Evolutionary conservation across 768 basidiomycete species (phyloP).

Genomic region (Symmetrospora coprosmae): DNA sequence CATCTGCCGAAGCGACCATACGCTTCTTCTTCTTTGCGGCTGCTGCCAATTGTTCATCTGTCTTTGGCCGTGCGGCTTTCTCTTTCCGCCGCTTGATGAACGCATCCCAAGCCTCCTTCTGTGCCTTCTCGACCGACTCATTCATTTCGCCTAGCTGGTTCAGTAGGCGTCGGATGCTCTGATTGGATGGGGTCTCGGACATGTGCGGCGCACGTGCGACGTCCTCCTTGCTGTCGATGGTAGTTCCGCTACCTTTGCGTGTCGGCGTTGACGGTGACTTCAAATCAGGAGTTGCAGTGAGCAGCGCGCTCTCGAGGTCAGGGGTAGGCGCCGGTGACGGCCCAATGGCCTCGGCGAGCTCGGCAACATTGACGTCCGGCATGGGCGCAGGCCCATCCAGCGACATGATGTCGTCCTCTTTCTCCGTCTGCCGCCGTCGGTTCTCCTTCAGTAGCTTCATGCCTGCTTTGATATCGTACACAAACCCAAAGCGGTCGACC

Average conservation of each 20-base stretch:
- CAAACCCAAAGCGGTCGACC: slow-evolving; percentile 76
- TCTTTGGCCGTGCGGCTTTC: slow-evolving; percentile 40
- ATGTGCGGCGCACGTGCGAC: neutral
- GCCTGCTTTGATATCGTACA: slow-evolving; percentile 76
- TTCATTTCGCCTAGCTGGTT: slow-evolving; percentile 28
- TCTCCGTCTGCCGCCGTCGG: slow-evolving; percentile 17
- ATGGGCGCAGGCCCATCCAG: slow-evolving; percentile 57
- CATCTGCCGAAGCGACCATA: slow-evolving; percentile 22
- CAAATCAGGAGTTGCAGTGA: neutral
- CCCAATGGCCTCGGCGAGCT: slow-evolving; percentile 38
- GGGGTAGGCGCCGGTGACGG: slow-evolving; percentile 21
- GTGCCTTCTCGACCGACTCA: slow-evolving; percentile 46
- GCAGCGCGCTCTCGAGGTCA: slow-evolving; percentile 13
- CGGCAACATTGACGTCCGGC: slow-evolving; percentile 75
- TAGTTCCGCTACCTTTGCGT: neutral
- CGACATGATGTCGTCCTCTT: neutral
- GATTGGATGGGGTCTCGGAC: slow-evolving; percentile 18
- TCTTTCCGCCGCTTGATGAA: slow-evolving; percentile 53
- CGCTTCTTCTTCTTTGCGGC: slow-evolving; percentile 30
- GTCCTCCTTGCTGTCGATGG: too few relatives aligned
- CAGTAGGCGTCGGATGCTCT: slow-evolving; percentile 30
- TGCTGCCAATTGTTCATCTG: slow-evolving; percentile 33
- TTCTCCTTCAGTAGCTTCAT: slow-evolving; percentile 50
- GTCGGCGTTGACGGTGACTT: too few relatives aligned
- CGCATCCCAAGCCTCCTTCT: slow-evolving; percentile 69